Evolutionary conservation across 2,329 filamentous ascomycete genomes (phyloP), one percentile per base, ranked within the genome.

Genomic region (Plectosphaerella cucumerina): DNA sequence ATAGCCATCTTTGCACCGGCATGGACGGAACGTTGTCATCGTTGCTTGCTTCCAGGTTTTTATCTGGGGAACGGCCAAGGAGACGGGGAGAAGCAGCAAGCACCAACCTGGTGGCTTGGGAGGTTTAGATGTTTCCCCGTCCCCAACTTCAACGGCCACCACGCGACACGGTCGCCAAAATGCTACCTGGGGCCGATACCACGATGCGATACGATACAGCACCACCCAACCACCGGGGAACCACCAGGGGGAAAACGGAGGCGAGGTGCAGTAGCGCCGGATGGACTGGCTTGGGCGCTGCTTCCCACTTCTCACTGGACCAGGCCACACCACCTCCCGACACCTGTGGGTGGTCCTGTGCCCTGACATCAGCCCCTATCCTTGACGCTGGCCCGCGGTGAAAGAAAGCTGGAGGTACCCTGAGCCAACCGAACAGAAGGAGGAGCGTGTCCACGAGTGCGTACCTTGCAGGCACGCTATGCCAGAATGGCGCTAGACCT

Each of bases 11-110:
- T n/a, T n/a, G n/a, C n/a, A n/a, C n/a, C 26, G 26, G 26, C 26
- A 31, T 10, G 26, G 8, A 31, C 26, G 26, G 26, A 31, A 31
- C 26, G 12, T n/a, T 31, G 26, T 31, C 26, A 11, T 20, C 39
- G 17, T 14, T 42, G 37, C 37, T 17, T 42, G 37, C 14, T 42
- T 5, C n/a, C 35, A 46, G 46, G n/a, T 21, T n/a, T 47, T 15
- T 26, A 34, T 46, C 47, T 21, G 37, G 35, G 46, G 6, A 45
- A 34, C 51, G 42, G 42, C 42, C 48, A 51, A 47, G 26, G 8
- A 31, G 26, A 31, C n/a, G n/a, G 26, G 26, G 12, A 31, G 26
- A 31, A 31, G 26, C 9, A 31, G 26, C 26, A 31, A 11, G 26
- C 26, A 10, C 12, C 26, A 31, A 31, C 26, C 26, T 8, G 8